Base-by-base conservation (phyloP, 305 asterid genomes). In the Lippia alba region DNA sequence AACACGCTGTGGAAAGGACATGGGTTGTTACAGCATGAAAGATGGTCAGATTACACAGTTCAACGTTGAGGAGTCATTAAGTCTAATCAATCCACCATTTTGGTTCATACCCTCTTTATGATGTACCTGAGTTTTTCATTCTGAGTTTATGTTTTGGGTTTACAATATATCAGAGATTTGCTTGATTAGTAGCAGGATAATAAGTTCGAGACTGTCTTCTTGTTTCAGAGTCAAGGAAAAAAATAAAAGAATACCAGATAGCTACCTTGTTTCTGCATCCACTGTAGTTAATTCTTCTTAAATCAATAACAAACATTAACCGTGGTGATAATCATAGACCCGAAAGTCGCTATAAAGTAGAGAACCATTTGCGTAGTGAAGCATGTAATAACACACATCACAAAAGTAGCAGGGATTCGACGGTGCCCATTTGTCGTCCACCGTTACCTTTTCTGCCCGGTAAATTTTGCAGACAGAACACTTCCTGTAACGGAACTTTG, bases 361-460 rank as follows among this genome's bases (percentile, higher is more conserved):
- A 44, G 89, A 61, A 9, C 91, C 91, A 61, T 87, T 50, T 44
- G 66, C 84, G 74, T 94, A 91, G 82, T 94, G 97, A 60, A 88
- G 97, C 97, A 94, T 86, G 79, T 89, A 94, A 83, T 88, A 94
- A 80, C 99, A 94, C 71, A 85, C 79, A 67, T 84, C 89, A 72
- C 99, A 94, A 78, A 94, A 91, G 58, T 89, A 88, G 74, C 96
- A 88, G 30, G 99, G 97, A 77, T 91, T 87, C 50, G 80, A 84
- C 8, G 83, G 46, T 0, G 97, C 90, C 97, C 96, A 94, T 76
- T 88, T 94, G 79, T 94, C 97, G 39, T 89, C 97, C 56, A 91
- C 84, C 0, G 97, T 94, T 65, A 89, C 74, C 83, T 88, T 91
- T 7, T 80, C 82, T 3, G 99, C 99, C 79, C 77, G 74, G 68